Evolutionary conservation across 2,329 filamentous ascomycete species (phyloP).

Genomic region (Fusarium chaquense): DNA sequence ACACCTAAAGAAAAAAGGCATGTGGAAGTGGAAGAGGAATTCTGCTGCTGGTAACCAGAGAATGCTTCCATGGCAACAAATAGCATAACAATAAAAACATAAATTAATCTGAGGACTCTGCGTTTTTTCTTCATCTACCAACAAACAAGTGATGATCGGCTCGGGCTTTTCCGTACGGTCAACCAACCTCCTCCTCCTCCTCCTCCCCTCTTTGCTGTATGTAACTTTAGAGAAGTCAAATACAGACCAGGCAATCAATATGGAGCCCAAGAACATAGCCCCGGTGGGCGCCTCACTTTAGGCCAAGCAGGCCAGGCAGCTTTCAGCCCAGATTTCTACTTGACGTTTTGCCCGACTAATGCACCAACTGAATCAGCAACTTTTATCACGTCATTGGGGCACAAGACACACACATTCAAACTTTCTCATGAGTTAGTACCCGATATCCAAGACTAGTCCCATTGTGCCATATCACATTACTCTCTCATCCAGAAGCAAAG

Average conservation of each 20-base stretch:
- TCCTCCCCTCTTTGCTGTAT: conserved; percentile 15
- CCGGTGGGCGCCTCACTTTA: conserved; percentile 29
- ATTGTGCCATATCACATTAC: neutral
- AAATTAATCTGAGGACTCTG: conserved; percentile 17
- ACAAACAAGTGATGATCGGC: neutral
- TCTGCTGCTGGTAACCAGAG: neutral
- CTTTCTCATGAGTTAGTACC: neutral
- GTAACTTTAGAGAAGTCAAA: neutral
- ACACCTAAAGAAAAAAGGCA: conserved; percentile 6
- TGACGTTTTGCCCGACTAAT: neutral
- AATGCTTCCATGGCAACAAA: conserved; percentile 21
- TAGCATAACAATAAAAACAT: neutral
- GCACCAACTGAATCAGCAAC: conserved; percentile 27
- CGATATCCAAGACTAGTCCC: neutral
- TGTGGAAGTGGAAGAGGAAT: conserved; percentile 15
- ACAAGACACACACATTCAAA: conserved; percentile 14
- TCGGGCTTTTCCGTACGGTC: conserved; percentile 7
- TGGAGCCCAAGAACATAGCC: neutral
- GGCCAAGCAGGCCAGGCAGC: neutral
- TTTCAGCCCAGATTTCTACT: conserved; percentile 17
- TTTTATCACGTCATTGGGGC: conserved; percentile 32
- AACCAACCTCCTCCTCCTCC: conserved; percentile 3
- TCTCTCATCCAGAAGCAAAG: neutral
- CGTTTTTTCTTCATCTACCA: neutral
- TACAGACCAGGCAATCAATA: conserved; percentile 16